Base-by-base conservation (phyloP, 2,329 filamentous ascomycete genomes). In the Thyridium curvatum region DNA sequence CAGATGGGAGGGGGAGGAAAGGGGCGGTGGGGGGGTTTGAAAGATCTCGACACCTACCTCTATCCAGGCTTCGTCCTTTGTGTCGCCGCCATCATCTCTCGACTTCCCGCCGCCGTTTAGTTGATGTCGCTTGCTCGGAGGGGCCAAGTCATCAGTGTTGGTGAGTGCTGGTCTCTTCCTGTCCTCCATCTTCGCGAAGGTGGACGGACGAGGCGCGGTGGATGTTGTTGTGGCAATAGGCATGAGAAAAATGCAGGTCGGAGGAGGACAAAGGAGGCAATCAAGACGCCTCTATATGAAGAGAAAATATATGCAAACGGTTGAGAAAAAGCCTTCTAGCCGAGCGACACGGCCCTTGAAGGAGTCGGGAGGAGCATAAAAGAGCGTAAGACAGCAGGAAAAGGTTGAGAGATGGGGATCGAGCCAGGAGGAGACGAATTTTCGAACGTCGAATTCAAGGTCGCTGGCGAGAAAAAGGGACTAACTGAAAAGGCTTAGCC, bases 101-200 rank as follows among this genome's bases (percentile, higher is more conserved):
- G 64, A 59, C 51, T 74, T 77, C 54, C 67, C 72, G 47, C 72
- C 67, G 55, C 89, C 89, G 72, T 95, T 96, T 49, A 91, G 77
- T 40, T 88, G 86, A 63, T 94, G 86, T 66, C 89, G 84, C 74
- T 97, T 98, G 58, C 82, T 85, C 16, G 91, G 90, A 50, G 91
- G 91, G 49, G 85, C 86, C 57, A 86, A 72, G 52, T 96, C 88
- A 62, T 93, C 86, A 56, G 79, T 71, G 59, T 84, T 85, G 65
- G 79, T 76, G 53, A 84, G 77, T 59, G 89, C 86, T 59, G 89
- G 85, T 79, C 93, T 82, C 79, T 98, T 98, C 79, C 93, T 88
- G 74, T 97, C 93, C 77, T 98, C 93, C 91, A 97, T 98, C 79
- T 93, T 95, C 72, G 81, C 73, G 69, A 86, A 75, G 76, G 82